These are phyloP conservation scores for Anastatica hierochuntica DNA, from an alignment of 345 rosid species.

Conservation along the genomic window DNA sequence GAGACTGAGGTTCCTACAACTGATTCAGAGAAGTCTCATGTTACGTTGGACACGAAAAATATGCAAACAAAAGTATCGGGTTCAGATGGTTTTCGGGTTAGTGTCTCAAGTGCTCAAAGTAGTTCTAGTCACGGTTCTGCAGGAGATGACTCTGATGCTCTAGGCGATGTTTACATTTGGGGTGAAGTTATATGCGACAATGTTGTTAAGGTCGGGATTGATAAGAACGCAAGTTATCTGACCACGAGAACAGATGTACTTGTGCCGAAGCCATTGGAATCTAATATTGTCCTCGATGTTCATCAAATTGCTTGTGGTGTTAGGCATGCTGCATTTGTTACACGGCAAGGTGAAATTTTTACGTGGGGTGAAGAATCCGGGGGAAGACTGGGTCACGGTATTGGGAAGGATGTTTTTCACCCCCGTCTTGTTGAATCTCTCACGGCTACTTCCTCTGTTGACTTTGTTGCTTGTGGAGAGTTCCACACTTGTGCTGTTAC, in stretches of 20 bases:
- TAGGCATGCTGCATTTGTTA: slow-evolving; percentile 81
- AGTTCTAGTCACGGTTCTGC: slow-evolving; percentile 96
- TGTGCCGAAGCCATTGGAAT: slow-evolving; percentile 79
- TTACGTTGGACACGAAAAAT: slow-evolving; percentile 60
- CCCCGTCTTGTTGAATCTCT: slow-evolving; percentile 80
- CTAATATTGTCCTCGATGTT: slow-evolving; percentile 80
- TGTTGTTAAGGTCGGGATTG: slow-evolving; percentile 59
- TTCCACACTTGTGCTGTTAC: slow-evolving; percentile 95
- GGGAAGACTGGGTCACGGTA: slow-evolving; percentile 94
- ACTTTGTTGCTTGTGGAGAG: slow-evolving; percentile 92
- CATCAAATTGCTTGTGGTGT: slow-evolving; percentile 91
- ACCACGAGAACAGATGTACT: slow-evolving; percentile 72
- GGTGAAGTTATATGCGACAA: slow-evolving; percentile 88
- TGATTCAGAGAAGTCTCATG: slow-evolving; percentile 71
- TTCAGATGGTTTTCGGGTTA: slow-evolving; percentile 89
- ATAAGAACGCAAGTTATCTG: slow-evolving; percentile 51
- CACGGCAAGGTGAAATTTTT: slow-evolving; percentile 88
- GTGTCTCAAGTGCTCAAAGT: slow-evolving; percentile 98
- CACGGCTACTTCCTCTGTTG: slow-evolving; percentile 43
- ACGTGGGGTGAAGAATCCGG: slow-evolving; percentile 99
- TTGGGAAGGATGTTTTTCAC: slow-evolving; percentile 63
- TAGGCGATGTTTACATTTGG: slow-evolving; percentile 97
- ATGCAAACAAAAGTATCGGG: slow-evolving; percentile 82
- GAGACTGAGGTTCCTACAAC: slow-evolving; percentile 47
- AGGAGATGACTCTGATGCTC: slow-evolving; percentile 89